Base-by-base conservation (phyloP, 768 basidiomycete species). In the Amanita molliuscula region DNA sequence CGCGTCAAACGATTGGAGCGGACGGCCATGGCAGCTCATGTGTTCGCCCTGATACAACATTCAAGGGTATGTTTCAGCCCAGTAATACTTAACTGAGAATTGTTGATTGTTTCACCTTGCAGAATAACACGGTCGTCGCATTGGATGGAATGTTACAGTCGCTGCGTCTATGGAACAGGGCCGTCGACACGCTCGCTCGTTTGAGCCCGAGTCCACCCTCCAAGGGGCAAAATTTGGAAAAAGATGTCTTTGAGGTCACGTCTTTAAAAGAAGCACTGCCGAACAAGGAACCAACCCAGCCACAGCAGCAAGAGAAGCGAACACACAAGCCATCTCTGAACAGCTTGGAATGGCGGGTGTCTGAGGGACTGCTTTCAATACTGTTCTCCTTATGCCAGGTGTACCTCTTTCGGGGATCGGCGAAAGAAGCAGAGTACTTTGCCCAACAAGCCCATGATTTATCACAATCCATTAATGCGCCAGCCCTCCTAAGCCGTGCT, bases 361-460 rank as follows among this genome's bases (percentile, higher is more conserved):
- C 83, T 3, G 80, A 88, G 57, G 82, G 80, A 9, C 72, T 95
- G 4, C 65, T 92, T 4, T 66, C 69, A 0, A 79, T 82, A 0
- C 66, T 88, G 2, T 76, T 94, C 51, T 70, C 78, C 2, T 68
- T 95, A 6, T 70, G 77, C 0, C 73, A 79, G 6, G 71, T 77
- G 0, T 89, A 92, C 56, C 70, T 81, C 16, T 62, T 67, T 0
- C 78, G 90, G 15, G 95, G 95, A 0, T 90, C 92, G 4, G 77
- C 82, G 3, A 78, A 85, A 18, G 91, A 94, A 58, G 82, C 89
- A 1, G 82, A 89, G 53, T 93, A 86, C 57, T 95, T 92, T 60
- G 73, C 84, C 0, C 72, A 83, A 35, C 84, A 91, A 59, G 87
- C 86, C 1, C 68, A 75, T n/a, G 79, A 82, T 16, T 67, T 97